phyloP scores from a whole-genome alignment of 225 moss, liverwort and hornwort genomes.

The Pseudisothecium myosuroides region DNA sequence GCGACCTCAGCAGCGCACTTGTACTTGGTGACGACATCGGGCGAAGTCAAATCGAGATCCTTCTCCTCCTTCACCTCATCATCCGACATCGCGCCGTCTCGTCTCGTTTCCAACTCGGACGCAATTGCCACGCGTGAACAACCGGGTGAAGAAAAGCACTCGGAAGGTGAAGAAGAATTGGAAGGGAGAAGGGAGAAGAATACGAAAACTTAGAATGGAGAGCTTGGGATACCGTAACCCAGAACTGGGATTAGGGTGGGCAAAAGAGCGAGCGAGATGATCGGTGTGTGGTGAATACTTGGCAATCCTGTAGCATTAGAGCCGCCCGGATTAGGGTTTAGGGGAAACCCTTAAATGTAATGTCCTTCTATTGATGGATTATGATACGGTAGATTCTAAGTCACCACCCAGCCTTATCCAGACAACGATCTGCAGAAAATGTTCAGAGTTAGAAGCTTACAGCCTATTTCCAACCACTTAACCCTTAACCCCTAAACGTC shows the following conservation, averaged over 20 bases:
- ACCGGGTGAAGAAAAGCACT: too few species aligned
- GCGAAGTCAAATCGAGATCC: slow-evolving; percentile 90
- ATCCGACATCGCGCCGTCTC: slow-evolving; percentile 60
- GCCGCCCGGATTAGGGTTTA: slow-evolving; percentile 8
- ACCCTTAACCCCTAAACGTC: too few species aligned
- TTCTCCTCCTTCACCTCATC: slow-evolving; percentile 98
- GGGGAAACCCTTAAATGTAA: neutral
- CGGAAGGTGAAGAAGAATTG: neutral
- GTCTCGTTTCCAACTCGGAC: neutral
- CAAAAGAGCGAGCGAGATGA: neutral
- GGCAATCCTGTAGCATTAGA: neutral
- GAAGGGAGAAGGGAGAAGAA: neutral
- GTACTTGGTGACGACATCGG: slow-evolving; percentile 97
- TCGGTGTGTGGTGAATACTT: neutral
- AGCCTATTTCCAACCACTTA: too few species aligned
- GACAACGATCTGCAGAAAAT: too few species aligned
- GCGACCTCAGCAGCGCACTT: slow-evolving; percentile 96
- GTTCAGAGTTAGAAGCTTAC: too few species aligned
- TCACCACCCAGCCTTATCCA: neutral
- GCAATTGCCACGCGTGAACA: neutral
- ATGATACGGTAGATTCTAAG: neutral
- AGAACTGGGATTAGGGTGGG: neutral
- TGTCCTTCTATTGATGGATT: neutral
- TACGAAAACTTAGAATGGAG: neutral
- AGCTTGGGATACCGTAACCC: too few species aligned